A percentile compares a stretch with the other conserved stretches of the same genome.
These are phyloP conservation scores for Septoria petroselini DNA, from an alignment of 2,329 filamentous ascomycete species.

Conservation along the genomic window DNA sequence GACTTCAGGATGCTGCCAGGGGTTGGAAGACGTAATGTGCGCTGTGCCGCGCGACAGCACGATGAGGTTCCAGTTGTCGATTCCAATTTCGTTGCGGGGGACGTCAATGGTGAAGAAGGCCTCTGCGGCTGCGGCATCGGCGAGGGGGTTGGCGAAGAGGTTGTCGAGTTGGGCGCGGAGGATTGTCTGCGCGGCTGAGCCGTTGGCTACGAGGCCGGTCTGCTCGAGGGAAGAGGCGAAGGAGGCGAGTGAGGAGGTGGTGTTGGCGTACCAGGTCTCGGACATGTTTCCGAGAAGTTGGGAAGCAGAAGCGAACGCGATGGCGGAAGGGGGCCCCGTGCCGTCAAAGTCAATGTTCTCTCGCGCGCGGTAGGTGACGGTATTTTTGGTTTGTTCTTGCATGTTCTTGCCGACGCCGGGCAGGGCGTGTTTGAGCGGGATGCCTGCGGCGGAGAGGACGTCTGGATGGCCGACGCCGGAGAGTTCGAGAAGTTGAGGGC, in stretches of 20 bases:
- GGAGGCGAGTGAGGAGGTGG: conserved; percentile 31
- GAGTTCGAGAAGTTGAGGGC: conserved; percentile 58
- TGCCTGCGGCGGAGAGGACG: conserved; percentile 24
- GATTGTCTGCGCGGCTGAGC: conserved; percentile 23
- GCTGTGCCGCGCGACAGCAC: conserved; percentile 30
- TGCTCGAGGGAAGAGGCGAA: conserved; percentile 31
- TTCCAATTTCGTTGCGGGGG: conserved; percentile 33
- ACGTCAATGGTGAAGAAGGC: conserved; percentile 42
- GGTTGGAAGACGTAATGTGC: conserved; percentile 27
- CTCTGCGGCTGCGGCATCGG: conserved; percentile 28
- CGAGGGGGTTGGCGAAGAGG: conserved; percentile 21
- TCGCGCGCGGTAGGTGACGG: conserved; percentile 16
- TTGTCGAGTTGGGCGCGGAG: conserved; percentile 31
- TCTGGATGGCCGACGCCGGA: conserved; percentile 54
- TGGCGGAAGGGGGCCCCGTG: conserved; percentile 41
- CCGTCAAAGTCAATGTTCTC: conserved; percentile 33
- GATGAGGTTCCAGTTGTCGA: conserved; percentile 41
- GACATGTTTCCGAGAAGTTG: conserved; percentile 39
- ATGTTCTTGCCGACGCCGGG: conserved; percentile 16
- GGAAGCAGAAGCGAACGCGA: conserved; percentile 38
- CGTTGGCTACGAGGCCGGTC: conserved; percentile 25
- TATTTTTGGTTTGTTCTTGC: conserved; percentile 25
- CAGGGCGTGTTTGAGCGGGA: conserved; percentile 28
- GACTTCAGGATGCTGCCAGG: conserved; percentile 40
- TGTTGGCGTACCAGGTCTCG: conserved; percentile 25